Conservation (phyloP, 768 basidiomycete species). For the Tricholoma sp. region DNA sequence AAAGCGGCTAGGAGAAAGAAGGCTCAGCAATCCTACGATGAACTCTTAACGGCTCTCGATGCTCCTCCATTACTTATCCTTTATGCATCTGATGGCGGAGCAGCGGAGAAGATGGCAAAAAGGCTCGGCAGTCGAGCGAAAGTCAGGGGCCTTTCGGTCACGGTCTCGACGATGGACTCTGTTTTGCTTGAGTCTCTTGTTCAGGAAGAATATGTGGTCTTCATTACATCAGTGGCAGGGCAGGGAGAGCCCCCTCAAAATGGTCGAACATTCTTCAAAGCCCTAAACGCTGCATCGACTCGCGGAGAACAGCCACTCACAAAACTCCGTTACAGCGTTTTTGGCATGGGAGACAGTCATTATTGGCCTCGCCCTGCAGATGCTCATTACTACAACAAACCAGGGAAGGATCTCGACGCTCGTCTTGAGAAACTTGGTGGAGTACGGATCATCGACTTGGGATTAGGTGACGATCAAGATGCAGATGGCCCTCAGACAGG, state of each 20-base stretch:
- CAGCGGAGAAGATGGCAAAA: conserved; percentile 96
- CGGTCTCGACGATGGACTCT: conserved; percentile 76
- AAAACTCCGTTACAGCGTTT: conserved; percentile 76
- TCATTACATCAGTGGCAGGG: conserved; percentile 91
- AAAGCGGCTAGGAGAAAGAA: conserved; percentile 78
- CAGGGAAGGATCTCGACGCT: conserved; percentile 83
- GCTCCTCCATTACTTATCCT: conserved; percentile 85
- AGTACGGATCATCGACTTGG: conserved; percentile 66
- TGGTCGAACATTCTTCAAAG: conserved; percentile 84
- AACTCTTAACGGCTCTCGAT: conserved; percentile 78
- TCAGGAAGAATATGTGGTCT: conserved; percentile 61
- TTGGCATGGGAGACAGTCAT: conserved; percentile 96
- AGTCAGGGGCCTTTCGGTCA: conserved; percentile 75
- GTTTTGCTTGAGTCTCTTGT: conserved; percentile 69
- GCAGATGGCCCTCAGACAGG: conserved; percentile 95
- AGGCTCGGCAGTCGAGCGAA: conserved; percentile 77
- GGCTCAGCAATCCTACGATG: conserved; percentile 80
- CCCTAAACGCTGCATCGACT: conserved; percentile 61
- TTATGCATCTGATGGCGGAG: conserved; percentile 94
- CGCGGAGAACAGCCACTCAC: conserved; percentile 55
- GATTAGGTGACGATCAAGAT: conserved; percentile 96
- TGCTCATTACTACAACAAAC: conserved; percentile 97
- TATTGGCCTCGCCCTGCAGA: conserved; percentile 99
- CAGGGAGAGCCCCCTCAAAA: conserved; percentile 99
- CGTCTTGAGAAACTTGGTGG: conserved; percentile 78